Evolutionary conservation across 2,329 filamentous ascomycete genomes (phyloP), one percentile per base, ranked within the genome.

Genomic region (Aureobasidium sp.): DNA sequence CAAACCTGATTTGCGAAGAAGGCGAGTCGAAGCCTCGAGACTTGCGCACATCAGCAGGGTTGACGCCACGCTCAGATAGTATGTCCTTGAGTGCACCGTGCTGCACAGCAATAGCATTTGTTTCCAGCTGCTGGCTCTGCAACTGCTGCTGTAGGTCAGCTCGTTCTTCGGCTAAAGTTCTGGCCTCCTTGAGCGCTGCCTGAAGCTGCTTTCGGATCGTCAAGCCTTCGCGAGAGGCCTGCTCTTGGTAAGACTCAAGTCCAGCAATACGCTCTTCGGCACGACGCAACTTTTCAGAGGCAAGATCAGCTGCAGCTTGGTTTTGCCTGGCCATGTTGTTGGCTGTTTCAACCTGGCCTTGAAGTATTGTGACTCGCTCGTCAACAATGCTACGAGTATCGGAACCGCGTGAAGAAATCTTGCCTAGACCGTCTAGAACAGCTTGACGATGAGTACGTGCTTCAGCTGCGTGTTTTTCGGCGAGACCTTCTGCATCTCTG

Each of bases 191-290:
- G 73, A 96, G 81, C 5, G 90, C 86, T 29, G 86, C 82, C 73
- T 97, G 94, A 59, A 99, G 82, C 71, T 97, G 93, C 71, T 94
- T 87, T 61, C 94, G 86, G 67, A 97, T 91, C 39, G 87, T 85
- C 61, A 99, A 86, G 53, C 92, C 92, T 74, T 99, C 95, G 48
- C 94, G 85, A 74, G 92, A 97, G 4, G 92, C 89, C 75, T 99
- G 94, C 72, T 99, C 94, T 76, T 99, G 94, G 73, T 97, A 97
- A 32, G 92, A 90, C 74, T 99, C 94, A 3, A 99, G 82, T 7
- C 94, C 94, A 5, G 94, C 95, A 73, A 99, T 97, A 46, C 94
- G 87, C 77, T 97, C 95, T 76, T 99, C 95, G 3, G 94, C 94
- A 63, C 88, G 88, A 59, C 94, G 88, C 59, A 99, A 81, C 72